phyloP scores from a whole-genome alignment of 768 basidiomycete genomes.

The Megacollybia marginata region DNA sequence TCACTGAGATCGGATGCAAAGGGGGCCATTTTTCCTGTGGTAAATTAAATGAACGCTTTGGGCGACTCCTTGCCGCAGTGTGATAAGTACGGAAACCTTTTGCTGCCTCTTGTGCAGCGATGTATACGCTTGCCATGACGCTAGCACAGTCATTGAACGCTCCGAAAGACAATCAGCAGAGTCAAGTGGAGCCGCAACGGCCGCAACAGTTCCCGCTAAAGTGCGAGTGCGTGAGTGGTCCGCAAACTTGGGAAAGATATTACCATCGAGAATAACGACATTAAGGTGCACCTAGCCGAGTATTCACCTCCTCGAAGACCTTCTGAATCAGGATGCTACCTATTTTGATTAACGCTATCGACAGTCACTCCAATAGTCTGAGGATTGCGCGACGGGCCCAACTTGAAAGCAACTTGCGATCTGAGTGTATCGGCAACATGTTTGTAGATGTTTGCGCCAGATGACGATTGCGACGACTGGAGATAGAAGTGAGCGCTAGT shows the following conservation, averaged over 20 bases:
- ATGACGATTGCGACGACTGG: slow-evolving; percentile 20
- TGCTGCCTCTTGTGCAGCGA: slow-evolving; percentile 21
- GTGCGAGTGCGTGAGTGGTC: background rate
- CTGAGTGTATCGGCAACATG: slow-evolving; percentile 18
- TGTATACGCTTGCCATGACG: slow-evolving; percentile 13
- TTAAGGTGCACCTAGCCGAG: slow-evolving; percentile 33
- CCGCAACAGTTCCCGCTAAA: slow-evolving; percentile 12
- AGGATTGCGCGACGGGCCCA: slow-evolving; percentile 21
- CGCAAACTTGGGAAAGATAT: slow-evolving; percentile 1
- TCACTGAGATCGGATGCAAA: slow-evolving; percentile 10
- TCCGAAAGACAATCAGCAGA: slow-evolving; percentile 14
- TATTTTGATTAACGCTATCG: slow-evolving; percentile 25
- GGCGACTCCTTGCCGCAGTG: slow-evolving; percentile 14
- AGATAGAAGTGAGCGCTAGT: no score
- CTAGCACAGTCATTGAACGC: slow-evolving; percentile 8
- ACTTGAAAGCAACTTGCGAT: slow-evolving; percentile 21
- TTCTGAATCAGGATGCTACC: slow-evolving; percentile 25
- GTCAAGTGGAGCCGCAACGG: slow-evolving; percentile 6
- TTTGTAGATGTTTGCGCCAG: slow-evolving; percentile 17
- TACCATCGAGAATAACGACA: slow-evolving; percentile 39
- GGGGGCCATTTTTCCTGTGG: slow-evolving; percentile 22
- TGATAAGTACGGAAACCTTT: slow-evolving; percentile 16
- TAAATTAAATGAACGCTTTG: slow-evolving; percentile 25
- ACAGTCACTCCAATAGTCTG: slow-evolving; percentile 26
- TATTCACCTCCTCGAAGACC: slow-evolving; percentile 29